These are phyloP conservation scores for Cercospora sp. DNA, from an alignment of 2,329 filamentous ascomycete species.

Conservation along the genomic window DNA sequence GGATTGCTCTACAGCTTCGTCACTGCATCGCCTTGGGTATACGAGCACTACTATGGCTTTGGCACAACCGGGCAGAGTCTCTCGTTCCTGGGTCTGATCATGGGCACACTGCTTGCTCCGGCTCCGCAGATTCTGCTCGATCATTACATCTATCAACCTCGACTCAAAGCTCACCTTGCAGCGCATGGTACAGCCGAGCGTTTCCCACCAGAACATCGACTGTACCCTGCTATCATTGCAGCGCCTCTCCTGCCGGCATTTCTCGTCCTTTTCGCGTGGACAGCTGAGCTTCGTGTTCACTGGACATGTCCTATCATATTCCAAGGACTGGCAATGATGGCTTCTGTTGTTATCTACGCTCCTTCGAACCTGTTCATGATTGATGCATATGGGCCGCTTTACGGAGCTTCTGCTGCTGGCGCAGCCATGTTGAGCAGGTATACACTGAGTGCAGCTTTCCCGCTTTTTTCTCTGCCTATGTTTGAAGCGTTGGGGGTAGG, in stretches of 20 bases:
- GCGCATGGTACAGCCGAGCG: slow-evolving; percentile 4
- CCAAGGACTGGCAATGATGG: slow-evolving; percentile 30
- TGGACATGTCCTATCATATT: slow-evolving; percentile 44
- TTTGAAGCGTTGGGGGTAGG: slow-evolving; percentile 43
- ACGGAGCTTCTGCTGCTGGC: slow-evolving; percentile 41
- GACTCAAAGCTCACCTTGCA: slow-evolving; percentile 16
- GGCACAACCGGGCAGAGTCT: slow-evolving; percentile 35
- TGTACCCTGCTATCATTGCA: slow-evolving; percentile 40
- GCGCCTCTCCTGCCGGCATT: slow-evolving; percentile 37
- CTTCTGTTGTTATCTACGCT: slow-evolving; percentile 37
- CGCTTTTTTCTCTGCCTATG: slow-evolving; percentile 42
- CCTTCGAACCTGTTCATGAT: slow-evolving; percentile 44
- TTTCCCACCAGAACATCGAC: slow-evolving; percentile 37
- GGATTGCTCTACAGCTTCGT: slow-evolving; percentile 46
- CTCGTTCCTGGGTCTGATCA: slow-evolving; percentile 37
- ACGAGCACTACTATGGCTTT: slow-evolving; percentile 35
- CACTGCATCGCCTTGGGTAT: slow-evolving; percentile 42
- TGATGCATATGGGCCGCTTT: slow-evolving; percentile 44
- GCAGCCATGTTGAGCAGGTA: slow-evolving; percentile 38
- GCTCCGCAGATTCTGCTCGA: slow-evolving; percentile 33
- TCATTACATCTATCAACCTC: slow-evolving; percentile 33
- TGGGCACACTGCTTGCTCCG: slow-evolving; percentile 30
- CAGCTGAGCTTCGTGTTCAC: slow-evolving; percentile 35
- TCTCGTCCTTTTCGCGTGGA: slow-evolving; percentile 43
- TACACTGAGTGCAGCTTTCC: slow-evolving; percentile 41